These are phyloP conservation scores for Cercospora sp. DNA, from an alignment of 2,329 filamentous ascomycete species.

Conservation along the genomic window DNA sequence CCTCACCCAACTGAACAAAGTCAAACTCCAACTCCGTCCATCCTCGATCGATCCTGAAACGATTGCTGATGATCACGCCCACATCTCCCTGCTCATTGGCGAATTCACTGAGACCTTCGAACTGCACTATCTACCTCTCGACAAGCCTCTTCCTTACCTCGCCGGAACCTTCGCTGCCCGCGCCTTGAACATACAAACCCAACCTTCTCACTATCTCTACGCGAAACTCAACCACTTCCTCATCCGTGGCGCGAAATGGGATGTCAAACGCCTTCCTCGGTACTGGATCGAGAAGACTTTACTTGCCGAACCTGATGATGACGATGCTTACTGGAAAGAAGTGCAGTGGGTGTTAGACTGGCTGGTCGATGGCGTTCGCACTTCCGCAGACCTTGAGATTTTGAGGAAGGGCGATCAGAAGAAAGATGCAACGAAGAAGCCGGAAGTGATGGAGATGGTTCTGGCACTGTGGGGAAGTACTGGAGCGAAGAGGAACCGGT, in stretches of 20 bases:
- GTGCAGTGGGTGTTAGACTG: conserved; percentile 72
- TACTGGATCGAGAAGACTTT: conserved; percentile 70
- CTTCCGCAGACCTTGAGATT: conserved; percentile 58
- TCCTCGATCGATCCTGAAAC: conserved; percentile 47
- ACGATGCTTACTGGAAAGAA: conserved; percentile 72
- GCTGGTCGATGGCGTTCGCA: conserved; percentile 66
- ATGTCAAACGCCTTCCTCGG: conserved; percentile 55
- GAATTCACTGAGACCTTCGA: conserved; percentile 72
- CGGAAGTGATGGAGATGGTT: conserved; percentile 52
- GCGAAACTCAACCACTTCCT: conserved; percentile 84
- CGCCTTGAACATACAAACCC: conserved; percentile 67
- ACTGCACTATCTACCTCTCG: conserved; percentile 51
- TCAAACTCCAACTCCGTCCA: conserved; percentile 54
- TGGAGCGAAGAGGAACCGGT: conserved; percentile 55
- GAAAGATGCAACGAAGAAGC: conserved; percentile 42
- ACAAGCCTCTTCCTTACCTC: conserved; percentile 62
- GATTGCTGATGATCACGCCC: conserved; percentile 71
- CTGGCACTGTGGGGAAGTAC: conserved; percentile 69
- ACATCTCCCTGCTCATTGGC: conserved; percentile 75
- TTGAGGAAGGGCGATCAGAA: conserved; percentile 70
- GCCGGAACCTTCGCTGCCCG: conserved; percentile 74
- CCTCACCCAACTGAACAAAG: conserved; percentile 66
- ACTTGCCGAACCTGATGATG: conserved; percentile 69
- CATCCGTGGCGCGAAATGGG: conserved; percentile 75
- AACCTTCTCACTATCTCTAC: conserved; percentile 81